These are phyloP conservation scores for Citrullus mucosospermus DNA, from an alignment of 306 rosid genomes.

Conservation along the genomic window DNA sequence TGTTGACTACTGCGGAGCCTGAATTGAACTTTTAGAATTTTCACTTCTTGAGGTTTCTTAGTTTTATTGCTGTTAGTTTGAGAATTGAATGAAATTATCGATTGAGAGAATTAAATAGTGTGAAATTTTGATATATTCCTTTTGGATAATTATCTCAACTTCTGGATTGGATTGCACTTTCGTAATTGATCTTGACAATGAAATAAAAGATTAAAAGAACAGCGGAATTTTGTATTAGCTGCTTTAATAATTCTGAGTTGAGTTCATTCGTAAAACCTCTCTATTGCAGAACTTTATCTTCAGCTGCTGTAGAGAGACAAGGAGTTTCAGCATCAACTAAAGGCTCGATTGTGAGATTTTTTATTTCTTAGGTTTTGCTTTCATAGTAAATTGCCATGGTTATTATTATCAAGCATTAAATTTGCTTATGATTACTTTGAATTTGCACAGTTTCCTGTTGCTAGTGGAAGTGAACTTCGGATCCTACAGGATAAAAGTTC, in stretches of 20 bases:
- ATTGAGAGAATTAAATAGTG: background rate
- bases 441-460: conserved; percentile 17
- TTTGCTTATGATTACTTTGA: background rate
- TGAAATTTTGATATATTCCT: background rate
- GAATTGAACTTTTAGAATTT: background rate
- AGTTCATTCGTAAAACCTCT: background rate
- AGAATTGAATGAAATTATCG: background rate
- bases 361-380: background rate
- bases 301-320: background rate
- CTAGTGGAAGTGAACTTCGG: conserved; percentile 12
- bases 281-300: background rate
- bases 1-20: background rate
- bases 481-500: conserved; percentile 32
- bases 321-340: background rate
- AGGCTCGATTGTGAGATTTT: background rate
- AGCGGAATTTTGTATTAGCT: background rate
- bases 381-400: background rate
- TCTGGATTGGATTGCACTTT: background rate
- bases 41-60: background rate
- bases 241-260: background rate
- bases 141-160: background rate
- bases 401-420: background rate
- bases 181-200: background rate
- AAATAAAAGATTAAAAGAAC: background rate
- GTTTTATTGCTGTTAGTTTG: background rate